Evolutionary conservation across 164 flowering plant species (phyloP).

Genomic region (Magnolia sinica): DNA sequence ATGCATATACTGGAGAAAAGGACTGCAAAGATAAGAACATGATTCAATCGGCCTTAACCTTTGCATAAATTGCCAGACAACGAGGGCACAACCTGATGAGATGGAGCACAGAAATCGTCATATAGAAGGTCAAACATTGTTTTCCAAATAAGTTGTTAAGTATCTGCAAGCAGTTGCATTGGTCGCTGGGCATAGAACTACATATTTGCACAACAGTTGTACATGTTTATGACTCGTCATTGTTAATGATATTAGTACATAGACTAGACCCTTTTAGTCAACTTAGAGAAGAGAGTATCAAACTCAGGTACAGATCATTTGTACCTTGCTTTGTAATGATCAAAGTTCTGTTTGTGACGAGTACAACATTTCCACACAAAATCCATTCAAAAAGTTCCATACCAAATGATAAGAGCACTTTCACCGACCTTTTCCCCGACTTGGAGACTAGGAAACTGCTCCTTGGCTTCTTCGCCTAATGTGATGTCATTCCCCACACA

Average conservation of each 20-base stretch:
- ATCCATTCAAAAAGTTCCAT: background rate
- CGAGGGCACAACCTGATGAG: too few species aligned
- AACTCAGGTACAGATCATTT: background rate
- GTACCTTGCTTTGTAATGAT: background rate
- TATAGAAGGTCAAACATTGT: too few species aligned
- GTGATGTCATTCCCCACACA: constrained; percentile 22
- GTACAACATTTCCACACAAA: background rate
- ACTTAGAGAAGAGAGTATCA: background rate
- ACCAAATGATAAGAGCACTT: background rate
- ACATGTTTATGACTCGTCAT: background rate
- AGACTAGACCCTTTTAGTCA: background rate
- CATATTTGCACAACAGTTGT: background rate
- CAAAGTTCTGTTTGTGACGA: background rate
- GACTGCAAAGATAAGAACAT: too few species aligned
- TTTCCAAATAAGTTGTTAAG: too few species aligned
- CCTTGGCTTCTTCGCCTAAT: constrained; percentile 21
- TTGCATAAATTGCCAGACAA: too few species aligned
- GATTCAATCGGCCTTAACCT: too few species aligned
- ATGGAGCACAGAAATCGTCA: too few species aligned
- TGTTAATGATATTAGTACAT: background rate
- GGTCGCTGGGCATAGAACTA: background rate
- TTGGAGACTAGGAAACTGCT: constrained; percentile 3
- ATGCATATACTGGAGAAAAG: too few species aligned
- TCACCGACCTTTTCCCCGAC: constrained; percentile 67
- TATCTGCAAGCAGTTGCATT: background rate